Evolutionary conservation across 2,329 filamentous ascomycete species (phyloP), one percentile per base, ranked within the genome.

Genomic region (Fusarium sp.): DNA sequence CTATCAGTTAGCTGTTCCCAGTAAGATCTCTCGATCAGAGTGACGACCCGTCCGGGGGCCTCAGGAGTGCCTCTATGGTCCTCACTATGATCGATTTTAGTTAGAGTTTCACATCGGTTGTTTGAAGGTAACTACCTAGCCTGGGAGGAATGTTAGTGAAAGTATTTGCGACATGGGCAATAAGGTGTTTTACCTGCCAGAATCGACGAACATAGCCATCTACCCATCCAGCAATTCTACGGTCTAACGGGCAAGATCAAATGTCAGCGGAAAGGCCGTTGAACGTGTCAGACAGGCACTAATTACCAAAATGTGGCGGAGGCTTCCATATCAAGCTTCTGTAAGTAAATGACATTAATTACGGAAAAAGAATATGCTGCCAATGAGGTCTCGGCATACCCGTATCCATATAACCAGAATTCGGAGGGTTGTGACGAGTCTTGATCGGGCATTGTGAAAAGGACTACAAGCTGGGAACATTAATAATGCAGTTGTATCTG

Each of bases 281-380:
- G 60, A 54, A 65, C 49, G 38, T 29, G 37, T 10, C 63, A 41
- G 35, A 42, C 45, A 45, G 55, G 54, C 25, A 49, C 60, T 51
- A 62, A 27, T 72, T 91, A 98, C 95, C 95, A 80, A 93, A 98
- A 80, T 97, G 93, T 74, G 96, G 96, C 69, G 96, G 96, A 63
- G 96, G 95, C 82, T 98, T 99, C 95, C 95, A 99, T 77, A 99
- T 98, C 80, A 99, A 84, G 81, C 94, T 97, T 84, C 95, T 85
- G 63, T 37, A 48, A 57, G 63, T 37, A 48, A 57, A 52, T 23
- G 15, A 25, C 44, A 58, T 73, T 46, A 72, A 37, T 54, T 57
- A 23, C 25, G 33, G 60, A 27, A 54, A 31, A 56, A 58, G 75
- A 66, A 66, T 48, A 29, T 55, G 49, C 59, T 31, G 41, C 21